Evolutionary conservation across 1,284 basidiomycete genomes (phyloP), one percentile per base, ranked within the genome.

Genomic region (Tylopilus sp.): DNA sequence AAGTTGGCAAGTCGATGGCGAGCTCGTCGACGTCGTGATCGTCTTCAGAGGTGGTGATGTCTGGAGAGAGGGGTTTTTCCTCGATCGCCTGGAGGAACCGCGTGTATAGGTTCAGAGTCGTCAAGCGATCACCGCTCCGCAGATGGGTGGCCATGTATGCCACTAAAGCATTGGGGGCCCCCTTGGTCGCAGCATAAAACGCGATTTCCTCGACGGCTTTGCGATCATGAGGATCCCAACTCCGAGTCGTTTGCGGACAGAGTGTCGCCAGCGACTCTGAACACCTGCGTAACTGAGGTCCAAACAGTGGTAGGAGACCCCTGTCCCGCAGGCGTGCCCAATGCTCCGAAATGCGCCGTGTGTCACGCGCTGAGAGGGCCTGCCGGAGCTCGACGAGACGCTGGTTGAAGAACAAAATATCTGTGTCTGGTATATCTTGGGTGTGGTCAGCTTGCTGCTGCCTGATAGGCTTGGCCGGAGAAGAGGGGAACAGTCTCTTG

Each of bases 91-190:
- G 54, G 35, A 64, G 40, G 46, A 75, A 82, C 38, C 62, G 71
- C 19, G 66, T 54, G 53, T 83, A 81, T 16, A 86, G 62, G 25
- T 63, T 56, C 13, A 84, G 58, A 18, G 75, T 74, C 2, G 67
- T 64, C 6, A 69, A 57, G 8, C 74, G 63, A 45, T 83, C 64
- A 13, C 67, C 61, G 15, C 59, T 61, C 43, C 66, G 61, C 51
- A 87, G 62, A 52, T 75, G 66, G 21, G 65, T 59, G 33, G 75
- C 56, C 76, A 88, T 74, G 52, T 75, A 72, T 19, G 71, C 71
- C 48, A 69, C 69, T 40, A 88, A 65, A 2, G 76, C 78, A 8
- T 74, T 69, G 11, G 72, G 66, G 16, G 64, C 63, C 1, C 74
- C 75, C 47, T 68, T 67, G n/a, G 59, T 61, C 1, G 71, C 71